Percentiles rank a stretch among this genome's conserved stretches.
Evolutionary conservation across 768 basidiomycete species (phyloP).

Genomic region (Roridomyces roridus): DNA sequence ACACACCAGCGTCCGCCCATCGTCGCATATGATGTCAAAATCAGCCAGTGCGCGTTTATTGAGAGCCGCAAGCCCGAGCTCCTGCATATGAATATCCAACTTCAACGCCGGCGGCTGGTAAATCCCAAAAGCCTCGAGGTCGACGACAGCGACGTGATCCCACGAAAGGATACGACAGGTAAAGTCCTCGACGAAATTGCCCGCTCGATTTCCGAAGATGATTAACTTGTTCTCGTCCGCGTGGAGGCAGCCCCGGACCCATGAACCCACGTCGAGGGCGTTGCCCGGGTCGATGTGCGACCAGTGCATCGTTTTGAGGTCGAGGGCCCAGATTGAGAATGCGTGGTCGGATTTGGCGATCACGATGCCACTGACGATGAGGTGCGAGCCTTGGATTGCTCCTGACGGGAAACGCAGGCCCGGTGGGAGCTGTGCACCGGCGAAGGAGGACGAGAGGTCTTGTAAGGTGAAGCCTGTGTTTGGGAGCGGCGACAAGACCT

Average conservation of each 20-base stretch:
- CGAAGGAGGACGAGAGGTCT: conserved; percentile 84
- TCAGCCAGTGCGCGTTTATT: conserved; percentile 87
- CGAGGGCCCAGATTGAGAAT: conserved; percentile 96
- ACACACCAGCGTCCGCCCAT: conserved; percentile 82
- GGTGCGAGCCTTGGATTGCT: conserved; percentile 88
- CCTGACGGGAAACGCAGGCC: conserved; percentile 97
- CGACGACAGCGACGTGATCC: conserved; percentile 91
- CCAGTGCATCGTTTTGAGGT: conserved; percentile 84
- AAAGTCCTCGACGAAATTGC: conserved; percentile 91
- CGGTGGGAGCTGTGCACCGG: conserved; percentile 83
- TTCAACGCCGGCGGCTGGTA: conserved; percentile 83
- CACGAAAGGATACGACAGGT: conserved; percentile 88
- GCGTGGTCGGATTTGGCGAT: conserved; percentile 78
- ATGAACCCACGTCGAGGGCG: conserved; percentile 85
- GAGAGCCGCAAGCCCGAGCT: conserved; percentile 82
- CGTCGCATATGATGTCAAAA: conserved; percentile 92
- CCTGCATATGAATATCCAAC: conserved; percentile 76
- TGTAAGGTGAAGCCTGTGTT: conserved; percentile 77
- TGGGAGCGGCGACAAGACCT: conserved; percentile 85
- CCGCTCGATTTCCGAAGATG: conserved; percentile 88
- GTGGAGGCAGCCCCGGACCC: conserved; percentile 94
- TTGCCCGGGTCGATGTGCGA: conserved; percentile 88
- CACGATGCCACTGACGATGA: conserved; percentile 95
- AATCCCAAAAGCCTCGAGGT: conserved; percentile 94
- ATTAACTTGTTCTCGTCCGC: conserved; percentile 83